Evolutionary conservation across 164 flowering plant species (phyloP), one percentile per base, ranked within the genome.

Genomic region (Saururus chinensis): DNA sequence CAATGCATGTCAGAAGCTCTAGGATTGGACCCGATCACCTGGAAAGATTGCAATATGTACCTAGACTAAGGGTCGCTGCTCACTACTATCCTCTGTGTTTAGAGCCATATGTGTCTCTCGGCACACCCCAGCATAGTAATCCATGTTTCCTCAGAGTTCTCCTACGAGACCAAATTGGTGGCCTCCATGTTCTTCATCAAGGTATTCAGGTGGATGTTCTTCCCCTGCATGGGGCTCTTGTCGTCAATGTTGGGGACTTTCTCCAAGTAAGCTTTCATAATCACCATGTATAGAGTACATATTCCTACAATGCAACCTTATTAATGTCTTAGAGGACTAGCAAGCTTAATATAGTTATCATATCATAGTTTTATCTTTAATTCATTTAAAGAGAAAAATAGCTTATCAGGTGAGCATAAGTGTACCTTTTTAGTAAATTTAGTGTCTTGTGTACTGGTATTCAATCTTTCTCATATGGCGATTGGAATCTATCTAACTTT

Each of bases 151-250:
- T 76, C 41, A 64, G 70, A 19, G 30, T 75, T 26, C 68, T 71
- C 22, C 55, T 71, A 12, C 75, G 71, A 66, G 67, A 68, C 45
- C 35, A 61, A 3, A 61, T 68, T 24, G 65, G 64, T 51, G 75
- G 75, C 22, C 71, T 75, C 56, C 72, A 70, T 54, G 61, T 64
- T 51, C 73, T 69, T 53, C 60, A 68, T 56, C 23, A 66, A 21
- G 9, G 61, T 57, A 53, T 51, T 12, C 70, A 71, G 79, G 56
- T 70, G 0, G 60, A 70, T 26, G 72, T 72, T 19, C 58, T 40
- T 19, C 74, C 76, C 10, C 21, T 58, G 21, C 53, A n/a, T 1
- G 75, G 73, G 56, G 73, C 72, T 40, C 63, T 74, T 19, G 59
- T 64, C 17, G 62, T 60, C 9, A 76, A 66, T 45, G 48, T 70